phyloP scores from a whole-genome alignment of 139 green algal genomes.

The Spirogloea muscicola region DNA sequence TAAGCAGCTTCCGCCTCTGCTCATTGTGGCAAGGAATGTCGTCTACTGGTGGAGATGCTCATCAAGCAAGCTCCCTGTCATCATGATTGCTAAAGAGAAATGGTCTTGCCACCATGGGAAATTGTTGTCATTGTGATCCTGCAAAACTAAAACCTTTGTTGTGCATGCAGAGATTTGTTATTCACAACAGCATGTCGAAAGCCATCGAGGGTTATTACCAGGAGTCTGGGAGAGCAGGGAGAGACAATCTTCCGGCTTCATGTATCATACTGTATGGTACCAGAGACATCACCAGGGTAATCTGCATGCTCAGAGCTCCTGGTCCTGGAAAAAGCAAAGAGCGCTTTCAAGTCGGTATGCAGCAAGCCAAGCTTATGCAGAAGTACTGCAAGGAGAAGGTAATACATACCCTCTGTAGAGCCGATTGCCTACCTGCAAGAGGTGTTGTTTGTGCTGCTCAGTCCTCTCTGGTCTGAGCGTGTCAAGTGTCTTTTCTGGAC shows the following conservation, averaged over 20 bases:
- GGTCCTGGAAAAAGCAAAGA: neutral
- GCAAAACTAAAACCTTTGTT: too few relatives aligned
- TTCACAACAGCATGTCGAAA: conserved; percentile 58
- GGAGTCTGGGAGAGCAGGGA: conserved; percentile 68
- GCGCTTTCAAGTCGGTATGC: conserved; percentile 22
- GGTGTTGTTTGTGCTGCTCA: too few relatives aligned
- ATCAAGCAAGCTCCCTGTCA: too few relatives aligned
- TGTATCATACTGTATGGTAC: conserved; percentile 50
- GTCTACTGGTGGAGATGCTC: neutral
- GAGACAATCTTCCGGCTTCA: conserved; percentile 59
- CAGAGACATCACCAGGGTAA: conserved; percentile 31
- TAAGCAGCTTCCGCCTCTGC: conserved; percentile 11
- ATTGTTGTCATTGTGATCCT: too few relatives aligned
- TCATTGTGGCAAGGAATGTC: neutral
- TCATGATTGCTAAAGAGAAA: too few relatives aligned
- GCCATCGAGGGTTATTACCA: conserved; percentile 58
- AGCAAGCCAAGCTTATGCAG: conserved; percentile 30
- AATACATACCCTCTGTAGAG: too few relatives aligned
- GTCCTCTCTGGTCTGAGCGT: too few relatives aligned
- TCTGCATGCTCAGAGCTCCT: conserved; percentile 38
- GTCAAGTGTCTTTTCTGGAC: too few relatives aligned
- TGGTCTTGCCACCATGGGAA: too few relatives aligned
- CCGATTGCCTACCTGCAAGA: too few relatives aligned
- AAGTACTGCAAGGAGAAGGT: conserved; percentile 34
- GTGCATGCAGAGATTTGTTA: conserved; percentile 56